Conservation (phyloP, 169 alveolate species). For the Theileria luwenshuni region DNA sequence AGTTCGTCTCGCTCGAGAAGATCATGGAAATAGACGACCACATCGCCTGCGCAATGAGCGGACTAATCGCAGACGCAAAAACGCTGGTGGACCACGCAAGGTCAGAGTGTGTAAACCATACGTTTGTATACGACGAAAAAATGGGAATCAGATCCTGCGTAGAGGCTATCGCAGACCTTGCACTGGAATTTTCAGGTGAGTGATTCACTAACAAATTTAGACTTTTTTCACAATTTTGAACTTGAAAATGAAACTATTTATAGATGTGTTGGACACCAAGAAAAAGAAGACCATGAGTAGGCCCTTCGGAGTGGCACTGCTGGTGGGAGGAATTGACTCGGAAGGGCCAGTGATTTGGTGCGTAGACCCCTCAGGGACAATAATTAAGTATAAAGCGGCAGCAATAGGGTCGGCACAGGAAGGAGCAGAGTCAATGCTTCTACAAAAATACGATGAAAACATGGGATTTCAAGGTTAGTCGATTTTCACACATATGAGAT, state of each 20-base stretch:
- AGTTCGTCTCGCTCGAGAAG: constrained; percentile 91
- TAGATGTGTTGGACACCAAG: constrained; percentile 74
- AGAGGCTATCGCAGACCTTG: constrained; percentile 91
- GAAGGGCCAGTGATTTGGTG: constrained; percentile 95
- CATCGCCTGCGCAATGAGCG: constrained; percentile 96
- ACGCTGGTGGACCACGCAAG: constrained; percentile 97
- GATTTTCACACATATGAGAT: background rate
- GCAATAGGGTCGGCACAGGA: constrained; percentile 97
- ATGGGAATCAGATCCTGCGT: constrained; percentile 90
- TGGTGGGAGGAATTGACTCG: constrained; percentile 96
- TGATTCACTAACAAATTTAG: background rate
- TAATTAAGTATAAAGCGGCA: constrained; percentile 92
- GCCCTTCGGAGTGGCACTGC: constrained; percentile 97
- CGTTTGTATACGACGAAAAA: constrained; percentile 93
- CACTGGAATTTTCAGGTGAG: constrained; percentile 92
- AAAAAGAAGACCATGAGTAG: constrained; percentile 90
- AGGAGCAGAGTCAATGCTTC: constrained; percentile 93
- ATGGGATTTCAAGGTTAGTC: constrained; percentile 86
- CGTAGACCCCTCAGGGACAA: constrained; percentile 97
- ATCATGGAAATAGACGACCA: constrained; percentile 93
- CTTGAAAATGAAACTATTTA: background rate
- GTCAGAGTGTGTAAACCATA: constrained; percentile 95
- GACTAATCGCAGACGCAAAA: constrained; percentile 97
- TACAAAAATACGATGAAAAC: constrained; percentile 91
- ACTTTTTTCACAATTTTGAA: background rate